Conservation (phyloP, 495 filamentous ascomycete species). For the Tuber indicum region DNA sequence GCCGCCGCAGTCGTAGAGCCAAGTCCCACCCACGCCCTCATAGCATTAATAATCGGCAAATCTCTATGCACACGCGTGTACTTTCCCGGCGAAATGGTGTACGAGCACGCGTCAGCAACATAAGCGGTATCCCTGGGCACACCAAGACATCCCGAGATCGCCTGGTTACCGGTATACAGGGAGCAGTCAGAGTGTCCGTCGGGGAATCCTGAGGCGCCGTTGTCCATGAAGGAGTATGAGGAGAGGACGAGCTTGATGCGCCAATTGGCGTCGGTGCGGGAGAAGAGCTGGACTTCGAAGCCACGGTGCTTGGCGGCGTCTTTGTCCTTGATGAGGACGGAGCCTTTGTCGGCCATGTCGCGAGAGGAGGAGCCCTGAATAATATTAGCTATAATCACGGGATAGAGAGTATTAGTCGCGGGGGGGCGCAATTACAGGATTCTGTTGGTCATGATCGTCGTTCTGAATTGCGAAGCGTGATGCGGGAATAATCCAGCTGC, state of each 20-base stretch:
- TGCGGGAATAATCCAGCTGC: slow-evolving; percentile 41
- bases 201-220: slow-evolving; percentile 38
- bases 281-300: slow-evolving; percentile 41
- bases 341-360: slow-evolving; percentile 42
- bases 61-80: slow-evolving; percentile 42
- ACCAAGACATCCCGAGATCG: slow-evolving; percentile 26
- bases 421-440: slow-evolving; percentile 17
- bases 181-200: slow-evolving; percentile 41
- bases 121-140: slow-evolving; percentile 39
- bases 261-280: slow-evolving; percentile 43
- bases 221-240: slow-evolving; percentile 36
- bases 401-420: not conserved
- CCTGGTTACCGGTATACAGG: slow-evolving; percentile 35
- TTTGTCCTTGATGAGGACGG: slow-evolving; percentile 43
- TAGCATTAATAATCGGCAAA: slow-evolving; percentile 41
- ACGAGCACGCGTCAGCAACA: slow-evolving; percentile 31
- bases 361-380: slow-evolving; percentile 38
- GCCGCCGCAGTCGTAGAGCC: slow-evolving; percentile 23
- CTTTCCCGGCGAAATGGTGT: slow-evolving; percentile 32
- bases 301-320: slow-evolving; percentile 36
- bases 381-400: slow-evolving; percentile 4
- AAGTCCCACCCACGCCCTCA: slow-evolving; percentile 42
- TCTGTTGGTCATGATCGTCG: slow-evolving; percentile 44
- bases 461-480: slow-evolving; percentile 44
- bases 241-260: slow-evolving; percentile 41